phyloP scores from a whole-genome alignment of 2,329 filamentous ascomycete genomes.

The Arthroderma uncinatum region DNA sequence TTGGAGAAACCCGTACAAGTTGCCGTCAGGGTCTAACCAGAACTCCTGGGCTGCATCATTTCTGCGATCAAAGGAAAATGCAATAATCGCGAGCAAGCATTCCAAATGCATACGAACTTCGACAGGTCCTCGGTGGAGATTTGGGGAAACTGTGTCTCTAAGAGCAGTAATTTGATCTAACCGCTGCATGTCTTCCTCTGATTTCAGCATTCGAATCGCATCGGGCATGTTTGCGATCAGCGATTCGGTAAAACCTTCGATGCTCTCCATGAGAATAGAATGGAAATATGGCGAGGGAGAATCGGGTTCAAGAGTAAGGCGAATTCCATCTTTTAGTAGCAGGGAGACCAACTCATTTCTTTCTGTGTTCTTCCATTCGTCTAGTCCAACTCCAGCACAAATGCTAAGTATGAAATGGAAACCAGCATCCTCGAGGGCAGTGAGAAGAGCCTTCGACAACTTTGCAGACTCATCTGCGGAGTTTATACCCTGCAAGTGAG shows the following conservation, averaged over 20 bases:
- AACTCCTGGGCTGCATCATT: constrained; percentile 77
- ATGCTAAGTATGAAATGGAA: constrained; percentile 85
- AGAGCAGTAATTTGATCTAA: constrained; percentile 37
- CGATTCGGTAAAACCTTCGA: constrained; percentile 80
- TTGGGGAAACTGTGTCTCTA: constrained; percentile 33
- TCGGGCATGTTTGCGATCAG: constrained; percentile 95
- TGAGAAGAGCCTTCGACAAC: constrained; percentile 61
- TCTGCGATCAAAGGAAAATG: constrained; percentile 78
- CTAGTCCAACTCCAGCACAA: constrained; percentile 66
- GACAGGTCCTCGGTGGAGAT: constrained; percentile 30
- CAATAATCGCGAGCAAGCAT: constrained; percentile 81
- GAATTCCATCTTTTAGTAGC: constrained; percentile 67
- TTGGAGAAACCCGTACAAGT: constrained; percentile 85
- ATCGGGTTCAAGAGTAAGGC: constrained; percentile 55
- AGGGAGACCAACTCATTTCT: constrained; percentile 71
- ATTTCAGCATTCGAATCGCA: constrained; percentile 70
- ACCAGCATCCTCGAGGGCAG: constrained; percentile 73
- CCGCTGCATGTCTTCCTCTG: constrained; percentile 76
- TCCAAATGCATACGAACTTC: constrained; percentile 55
- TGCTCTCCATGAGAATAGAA: constrained; percentile 59
- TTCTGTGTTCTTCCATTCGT: constrained; percentile 79
- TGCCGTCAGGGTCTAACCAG: constrained; percentile 86
- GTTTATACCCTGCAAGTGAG: constrained; percentile 51
- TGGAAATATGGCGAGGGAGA: constrained; percentile 64
- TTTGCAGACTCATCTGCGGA: constrained; percentile 56